Evolutionary conservation across 108 stramenopile genomes (phyloP).

Genomic region (Aureococcus anophagefferens): DNA sequence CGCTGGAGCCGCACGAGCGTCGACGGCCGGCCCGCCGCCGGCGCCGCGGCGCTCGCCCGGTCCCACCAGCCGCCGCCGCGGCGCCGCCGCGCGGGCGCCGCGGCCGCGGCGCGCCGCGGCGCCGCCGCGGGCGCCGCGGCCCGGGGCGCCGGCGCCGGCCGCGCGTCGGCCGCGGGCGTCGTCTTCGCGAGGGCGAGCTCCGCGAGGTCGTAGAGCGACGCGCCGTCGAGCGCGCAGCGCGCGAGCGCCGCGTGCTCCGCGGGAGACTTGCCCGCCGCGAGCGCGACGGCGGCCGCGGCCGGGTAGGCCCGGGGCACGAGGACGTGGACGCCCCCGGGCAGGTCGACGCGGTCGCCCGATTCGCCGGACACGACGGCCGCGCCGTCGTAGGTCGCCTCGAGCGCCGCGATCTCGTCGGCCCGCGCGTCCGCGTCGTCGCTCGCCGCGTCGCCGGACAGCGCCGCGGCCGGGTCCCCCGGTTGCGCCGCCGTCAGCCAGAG

Average conservation of each 20-base stretch:
- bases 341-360: not conserved
- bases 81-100: too few relatives aligned
- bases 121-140: too few relatives aligned
- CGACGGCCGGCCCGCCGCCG: not conserved
- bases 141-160: too few relatives aligned
- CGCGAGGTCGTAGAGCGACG: not conserved
- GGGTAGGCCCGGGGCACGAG: not conserved
- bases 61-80: not conserved
- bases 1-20: not conserved
- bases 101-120: too few relatives aligned
- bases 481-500: too few relatives aligned
- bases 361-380: not conserved
- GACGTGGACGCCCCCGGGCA: not conserved
- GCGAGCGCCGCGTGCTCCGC: too few relatives aligned
- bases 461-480: too few relatives aligned
- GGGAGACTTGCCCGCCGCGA: too few relatives aligned
- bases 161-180: too few relatives aligned
- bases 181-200: not conserved
- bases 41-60: not conserved
- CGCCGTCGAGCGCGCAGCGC: not conserved
- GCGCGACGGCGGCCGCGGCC: too few relatives aligned
- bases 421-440: too few relatives aligned
- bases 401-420: not conserved
- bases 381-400: not conserved
- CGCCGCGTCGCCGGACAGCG: too few relatives aligned